Evolutionary conservation across 2,329 filamentous ascomycete genomes (phyloP).

Genomic region (Monascus ruber): DNA sequence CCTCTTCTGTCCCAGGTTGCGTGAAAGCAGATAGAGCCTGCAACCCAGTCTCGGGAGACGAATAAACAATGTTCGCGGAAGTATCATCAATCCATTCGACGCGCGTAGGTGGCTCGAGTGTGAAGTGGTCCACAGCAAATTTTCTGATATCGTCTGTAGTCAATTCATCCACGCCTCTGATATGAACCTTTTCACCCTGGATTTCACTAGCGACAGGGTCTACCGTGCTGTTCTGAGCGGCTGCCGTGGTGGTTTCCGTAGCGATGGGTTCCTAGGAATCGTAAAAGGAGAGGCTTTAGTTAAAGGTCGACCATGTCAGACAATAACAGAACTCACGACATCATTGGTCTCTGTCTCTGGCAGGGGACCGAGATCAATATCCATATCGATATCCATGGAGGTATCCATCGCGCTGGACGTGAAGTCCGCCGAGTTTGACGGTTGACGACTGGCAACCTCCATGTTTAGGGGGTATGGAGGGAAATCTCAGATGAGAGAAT

Average conservation of each 20-base stretch:
- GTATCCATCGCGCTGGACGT: constrained; percentile 15
- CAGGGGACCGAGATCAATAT: constrained; percentile 45
- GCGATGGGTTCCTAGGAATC: constrained; percentile 12
- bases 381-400: constrained; percentile 63
- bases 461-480: constrained; percentile 1
- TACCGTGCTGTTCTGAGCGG: constrained; percentile 9
- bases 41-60: constrained; percentile 41
- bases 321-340: constrained; percentile 13
- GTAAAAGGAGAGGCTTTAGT: constrained; percentile 3
- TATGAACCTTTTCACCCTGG: constrained; percentile 57
- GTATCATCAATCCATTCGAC: constrained; percentile 95
- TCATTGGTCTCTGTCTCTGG: constrained; percentile 28
- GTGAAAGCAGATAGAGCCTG: constrained; percentile 43
- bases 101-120: constrained; percentile 42
- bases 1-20: constrained; percentile 24
- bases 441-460: constrained; percentile 10
- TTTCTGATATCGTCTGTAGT: constrained; percentile 68
- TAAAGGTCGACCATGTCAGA: not conserved
- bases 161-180: constrained; percentile 71
- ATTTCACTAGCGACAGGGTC: constrained; percentile 23
- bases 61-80: constrained; percentile 77
- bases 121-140: constrained; percentile 60
- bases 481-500: not conserved
- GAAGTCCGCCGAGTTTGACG: constrained; percentile 3
- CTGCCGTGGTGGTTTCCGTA: constrained; percentile 1